phyloP scores from a whole-genome alignment of 2,329 filamentous ascomycete species.

The Cytospora mali region DNA sequence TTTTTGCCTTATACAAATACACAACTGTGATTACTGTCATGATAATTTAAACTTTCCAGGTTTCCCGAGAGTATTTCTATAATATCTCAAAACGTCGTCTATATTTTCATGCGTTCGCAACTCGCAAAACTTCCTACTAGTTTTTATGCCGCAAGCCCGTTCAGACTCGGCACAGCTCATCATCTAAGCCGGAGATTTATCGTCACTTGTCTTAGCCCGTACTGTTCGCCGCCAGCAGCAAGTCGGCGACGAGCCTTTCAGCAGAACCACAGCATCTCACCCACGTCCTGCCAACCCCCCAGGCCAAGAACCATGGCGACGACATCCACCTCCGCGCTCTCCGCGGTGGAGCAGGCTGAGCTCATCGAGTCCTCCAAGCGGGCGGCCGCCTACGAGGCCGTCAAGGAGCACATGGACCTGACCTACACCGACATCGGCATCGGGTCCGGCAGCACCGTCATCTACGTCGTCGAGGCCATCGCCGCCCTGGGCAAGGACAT shows the following conservation, averaged over 20 bases:
- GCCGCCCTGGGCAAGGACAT: constrained; percentile 57
- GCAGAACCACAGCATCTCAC: neutral
- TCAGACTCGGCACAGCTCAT: constrained; percentile 7
- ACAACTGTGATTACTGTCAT: neutral
- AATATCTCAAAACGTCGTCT: neutral
- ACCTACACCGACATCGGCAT: constrained; percentile 71
- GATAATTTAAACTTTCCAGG: neutral
- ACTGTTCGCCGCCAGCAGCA: neutral
- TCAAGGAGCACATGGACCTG: constrained; percentile 69
- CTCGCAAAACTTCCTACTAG: constrained; percentile 6
- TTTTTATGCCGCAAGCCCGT: constrained; percentile 8
- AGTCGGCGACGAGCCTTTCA: neutral
- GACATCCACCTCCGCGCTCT: constrained; percentile 33
- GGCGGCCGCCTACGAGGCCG: constrained; percentile 72
- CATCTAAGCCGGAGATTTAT: constrained; percentile 20
- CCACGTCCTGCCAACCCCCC: neutral
- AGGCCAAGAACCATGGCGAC: constrained; percentile 41
- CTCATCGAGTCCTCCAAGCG: constrained; percentile 74
- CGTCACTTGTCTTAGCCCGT: neutral
- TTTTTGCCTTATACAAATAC: neutral
- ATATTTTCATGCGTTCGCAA: constrained; percentile 22
- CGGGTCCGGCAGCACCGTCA: constrained; percentile 78
- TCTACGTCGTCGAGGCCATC: constrained; percentile 85
- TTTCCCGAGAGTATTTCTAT: neutral
- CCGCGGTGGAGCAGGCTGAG: constrained; percentile 33